Evolutionary conservation across 2,329 filamentous ascomycete genomes (phyloP).

Genomic region (Lasiodiplodia gonubiensis): DNA sequence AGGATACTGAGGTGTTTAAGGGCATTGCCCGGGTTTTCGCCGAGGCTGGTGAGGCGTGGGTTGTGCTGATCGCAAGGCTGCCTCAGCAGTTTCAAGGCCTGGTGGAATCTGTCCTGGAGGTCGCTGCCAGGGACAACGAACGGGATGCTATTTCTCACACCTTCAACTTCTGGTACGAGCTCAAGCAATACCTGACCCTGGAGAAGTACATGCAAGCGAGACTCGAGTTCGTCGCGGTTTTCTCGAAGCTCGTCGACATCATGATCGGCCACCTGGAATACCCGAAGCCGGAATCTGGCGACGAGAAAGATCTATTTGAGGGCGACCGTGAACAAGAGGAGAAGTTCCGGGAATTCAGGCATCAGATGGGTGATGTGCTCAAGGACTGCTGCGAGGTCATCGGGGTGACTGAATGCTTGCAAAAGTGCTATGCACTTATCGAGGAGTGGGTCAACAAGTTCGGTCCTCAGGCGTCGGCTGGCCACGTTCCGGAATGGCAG

Average conservation of each 20-base stretch:
- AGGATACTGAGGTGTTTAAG: constrained; percentile 85
- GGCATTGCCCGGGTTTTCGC: constrained; percentile 88
- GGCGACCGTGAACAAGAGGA: constrained; percentile 96
- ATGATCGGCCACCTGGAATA: constrained; percentile 91
- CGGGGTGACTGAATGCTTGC: constrained; percentile 87
- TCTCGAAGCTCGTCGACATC: constrained; percentile 87
- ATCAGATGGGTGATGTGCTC: constrained; percentile 95
- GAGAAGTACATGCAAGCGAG: constrained; percentile 87
- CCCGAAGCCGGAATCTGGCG: constrained; percentile 74
- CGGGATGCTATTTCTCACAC: constrained; percentile 91
- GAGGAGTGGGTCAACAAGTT: constrained; percentile 87
- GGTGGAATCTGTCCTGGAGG: constrained; percentile 92
- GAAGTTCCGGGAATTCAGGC: constrained; percentile 94
- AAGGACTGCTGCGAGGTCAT: constrained; percentile 98
- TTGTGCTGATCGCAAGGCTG: constrained; percentile 84
- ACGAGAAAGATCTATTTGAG: constrained; percentile 86
- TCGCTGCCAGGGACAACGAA: constrained; percentile 83
- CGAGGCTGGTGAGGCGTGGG: constrained; percentile 93
- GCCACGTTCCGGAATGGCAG: constrained; percentile 91
- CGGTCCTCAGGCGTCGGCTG: constrained; percentile 73
- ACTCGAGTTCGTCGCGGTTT: constrained; percentile 77
- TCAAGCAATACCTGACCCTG: constrained; percentile 93
- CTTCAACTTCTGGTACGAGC: constrained; percentile 97
- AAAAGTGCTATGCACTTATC: constrained; percentile 85
- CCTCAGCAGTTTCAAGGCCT: constrained; percentile 80